A percentile compares a stretch with the other conserved stretches of the same genome.
Conservation (phyloP, 2,329 filamentous ascomycete genomes). For the Exophiala xenobiotica region DNA sequence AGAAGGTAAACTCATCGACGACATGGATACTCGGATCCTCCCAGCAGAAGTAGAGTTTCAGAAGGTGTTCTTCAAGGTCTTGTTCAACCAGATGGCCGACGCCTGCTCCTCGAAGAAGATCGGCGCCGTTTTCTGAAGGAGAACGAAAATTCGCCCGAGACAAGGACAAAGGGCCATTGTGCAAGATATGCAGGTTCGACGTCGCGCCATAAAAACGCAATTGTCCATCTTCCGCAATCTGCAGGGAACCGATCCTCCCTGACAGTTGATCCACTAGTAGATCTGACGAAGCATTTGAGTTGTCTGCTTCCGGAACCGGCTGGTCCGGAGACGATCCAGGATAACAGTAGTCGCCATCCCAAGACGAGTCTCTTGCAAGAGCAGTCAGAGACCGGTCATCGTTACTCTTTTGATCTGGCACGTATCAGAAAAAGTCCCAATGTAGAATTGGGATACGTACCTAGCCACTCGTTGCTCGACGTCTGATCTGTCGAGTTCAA, state of each 20-base stretch:
- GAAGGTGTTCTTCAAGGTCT: constrained; percentile 27
- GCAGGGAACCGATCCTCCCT: constrained; percentile 25
- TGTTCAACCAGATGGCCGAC: constrained; percentile 23
- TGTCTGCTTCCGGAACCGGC: neutral
- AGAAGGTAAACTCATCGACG: constrained; percentile 24
- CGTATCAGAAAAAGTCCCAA: neutral
- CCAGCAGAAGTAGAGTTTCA: constrained; percentile 29
- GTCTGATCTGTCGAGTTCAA: too few relatives aligned
- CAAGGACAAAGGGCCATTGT: constrained; percentile 23
- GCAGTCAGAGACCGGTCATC: neutral
- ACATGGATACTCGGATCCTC: constrained; percentile 30
- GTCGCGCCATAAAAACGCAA: constrained; percentile 28
- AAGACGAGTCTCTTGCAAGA: neutral
- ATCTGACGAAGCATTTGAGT: constrained; percentile 7
- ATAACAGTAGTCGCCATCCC: neutral
- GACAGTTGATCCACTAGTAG: constrained; percentile 19
- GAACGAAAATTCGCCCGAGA: constrained; percentile 23
- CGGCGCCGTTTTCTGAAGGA: constrained; percentile 9
- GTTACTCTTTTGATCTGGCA: neutral
- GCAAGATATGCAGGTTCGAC: constrained; percentile 27
- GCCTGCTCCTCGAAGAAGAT: constrained; percentile 16
- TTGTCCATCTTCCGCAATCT: constrained; percentile 28
- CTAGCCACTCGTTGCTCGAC: neutral
- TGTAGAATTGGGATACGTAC: neutral
- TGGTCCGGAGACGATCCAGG: constrained; percentile 8